A percentile compares a stretch with the other conserved stretches of the same genome.
phyloP scores from a whole-genome alignment of 768 basidiomycete species.

The Lactarius quietus region DNA sequence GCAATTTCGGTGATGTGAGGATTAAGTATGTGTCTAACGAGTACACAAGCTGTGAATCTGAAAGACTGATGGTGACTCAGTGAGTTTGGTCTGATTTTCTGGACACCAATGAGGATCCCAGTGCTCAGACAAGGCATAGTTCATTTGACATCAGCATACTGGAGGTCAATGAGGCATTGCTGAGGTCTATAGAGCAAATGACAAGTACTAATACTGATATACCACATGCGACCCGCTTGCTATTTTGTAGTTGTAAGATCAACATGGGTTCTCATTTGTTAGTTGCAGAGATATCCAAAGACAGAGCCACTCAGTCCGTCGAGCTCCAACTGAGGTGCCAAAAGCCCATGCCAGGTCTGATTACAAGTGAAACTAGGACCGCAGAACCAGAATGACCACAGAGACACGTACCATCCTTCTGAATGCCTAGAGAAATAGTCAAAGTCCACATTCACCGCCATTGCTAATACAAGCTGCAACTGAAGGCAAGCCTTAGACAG shows the following conservation, averaged over 20 bases:
- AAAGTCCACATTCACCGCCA: constrained; percentile 78
- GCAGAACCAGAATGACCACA: background rate
- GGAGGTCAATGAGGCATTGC: constrained; percentile 26
- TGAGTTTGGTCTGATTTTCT: constrained; percentile 21
- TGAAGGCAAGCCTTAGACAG: constrained; percentile 23
- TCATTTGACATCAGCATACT: constrained; percentile 27
- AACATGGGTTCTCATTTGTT: background rate
- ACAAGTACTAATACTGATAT: constrained; percentile 22
- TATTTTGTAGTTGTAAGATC: constrained; percentile 18
- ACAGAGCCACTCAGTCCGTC: constrained; percentile 2
- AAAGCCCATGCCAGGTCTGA: constrained; percentile 35
- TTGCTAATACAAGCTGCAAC: constrained; percentile 54
- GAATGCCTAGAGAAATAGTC: constrained; percentile 88
- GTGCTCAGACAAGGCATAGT: constrained; percentile 24
- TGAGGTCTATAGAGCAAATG: constrained; percentile 24
- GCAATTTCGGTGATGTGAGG: constrained; percentile 85
- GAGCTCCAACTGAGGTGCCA: constrained; percentile 26
- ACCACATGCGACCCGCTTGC: background rate
- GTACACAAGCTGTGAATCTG: background rate
- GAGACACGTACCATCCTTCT: constrained; percentile 40
- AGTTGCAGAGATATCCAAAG: background rate
- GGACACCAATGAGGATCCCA: constrained; percentile 26
- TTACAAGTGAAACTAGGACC: constrained; percentile 8
- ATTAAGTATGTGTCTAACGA: constrained; percentile 68
- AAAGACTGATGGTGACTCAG: constrained; percentile 9